phyloP scores from a whole-genome alignment of 345 rosid genomes.

The Acer negundo region DNA sequence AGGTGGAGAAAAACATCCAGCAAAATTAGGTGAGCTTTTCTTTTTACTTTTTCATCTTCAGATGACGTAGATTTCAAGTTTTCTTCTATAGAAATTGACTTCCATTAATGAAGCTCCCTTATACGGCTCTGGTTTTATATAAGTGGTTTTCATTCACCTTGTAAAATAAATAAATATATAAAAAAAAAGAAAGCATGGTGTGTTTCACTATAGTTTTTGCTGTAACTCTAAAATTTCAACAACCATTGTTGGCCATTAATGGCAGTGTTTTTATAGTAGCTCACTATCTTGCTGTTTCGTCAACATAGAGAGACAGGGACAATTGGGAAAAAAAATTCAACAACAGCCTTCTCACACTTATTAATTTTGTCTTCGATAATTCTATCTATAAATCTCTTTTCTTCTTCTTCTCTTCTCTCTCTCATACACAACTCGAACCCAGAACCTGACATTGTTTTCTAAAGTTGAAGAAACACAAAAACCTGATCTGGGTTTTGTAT shows the following conservation, averaged over 20 bases:
- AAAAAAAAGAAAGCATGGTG: neutral
- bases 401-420: neutral
- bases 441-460: too few species aligned
- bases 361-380: constrained; percentile 12
- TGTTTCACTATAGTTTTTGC: neutral
- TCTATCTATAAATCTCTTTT: constrained; percentile 23
- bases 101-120: neutral
- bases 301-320: neutral
- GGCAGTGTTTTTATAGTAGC: neutral
- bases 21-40: constrained; percentile 21
- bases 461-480: neutral
- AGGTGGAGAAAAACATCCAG: constrained; percentile 2
- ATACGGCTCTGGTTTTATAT: neutral
- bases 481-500: constrained; percentile 12
- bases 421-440: too few species aligned
- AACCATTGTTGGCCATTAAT: constrained; percentile 21
- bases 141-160: neutral
- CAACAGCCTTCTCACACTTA: constrained; percentile 7
- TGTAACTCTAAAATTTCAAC: constrained; percentile 3
- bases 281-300: neutral
- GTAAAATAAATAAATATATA: too few species aligned
- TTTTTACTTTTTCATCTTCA: neutral
- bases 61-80: neutral
- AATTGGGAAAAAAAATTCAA: neutral
- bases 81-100: neutral